These are phyloP conservation scores for Crithidia acanthocephali DNA, from an alignment of 208 protist genomes.

Conservation along the genomic window DNA sequence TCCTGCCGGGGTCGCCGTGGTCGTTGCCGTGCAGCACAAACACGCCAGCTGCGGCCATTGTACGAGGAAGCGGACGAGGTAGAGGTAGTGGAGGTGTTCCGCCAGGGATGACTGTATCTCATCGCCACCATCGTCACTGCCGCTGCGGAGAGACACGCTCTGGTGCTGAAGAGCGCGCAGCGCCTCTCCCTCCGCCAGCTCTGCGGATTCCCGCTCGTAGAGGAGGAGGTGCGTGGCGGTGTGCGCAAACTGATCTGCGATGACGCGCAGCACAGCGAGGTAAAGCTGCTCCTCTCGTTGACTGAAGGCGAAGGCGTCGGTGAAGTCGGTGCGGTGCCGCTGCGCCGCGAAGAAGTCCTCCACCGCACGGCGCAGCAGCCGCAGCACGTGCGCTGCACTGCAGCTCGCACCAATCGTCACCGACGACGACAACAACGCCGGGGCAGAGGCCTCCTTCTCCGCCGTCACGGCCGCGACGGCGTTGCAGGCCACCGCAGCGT, in stretches of 20 bases:
- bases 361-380: constrained; percentile 56
- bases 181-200: constrained; percentile 58
- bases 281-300: constrained; percentile 75
- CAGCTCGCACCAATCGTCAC: constrained; percentile 25
- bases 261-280: constrained; percentile 46
- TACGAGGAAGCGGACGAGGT: constrained; percentile 82
- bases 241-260: constrained; percentile 58
- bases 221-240: constrained; percentile 62
- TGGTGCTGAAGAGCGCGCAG: constrained; percentile 23
- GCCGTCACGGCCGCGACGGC: not conserved
- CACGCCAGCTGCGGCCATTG: constrained; percentile 85
- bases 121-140: not conserved
- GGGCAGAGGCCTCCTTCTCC: not conserved
- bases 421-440: not conserved
- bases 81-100: constrained; percentile 57
- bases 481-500: not conserved
- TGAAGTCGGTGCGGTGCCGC: constrained; percentile 61
- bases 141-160: not conserved
- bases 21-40: constrained; percentile 56
- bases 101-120: not conserved
- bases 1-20: constrained; percentile 10
- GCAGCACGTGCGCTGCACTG: constrained; percentile 55
- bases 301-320: constrained; percentile 67
- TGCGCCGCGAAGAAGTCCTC: constrained; percentile 47
- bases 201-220: constrained; percentile 74